Conservation (phyloP, 805 yeast genomes). For the Hanseniaspora nectarophila region DNA sequence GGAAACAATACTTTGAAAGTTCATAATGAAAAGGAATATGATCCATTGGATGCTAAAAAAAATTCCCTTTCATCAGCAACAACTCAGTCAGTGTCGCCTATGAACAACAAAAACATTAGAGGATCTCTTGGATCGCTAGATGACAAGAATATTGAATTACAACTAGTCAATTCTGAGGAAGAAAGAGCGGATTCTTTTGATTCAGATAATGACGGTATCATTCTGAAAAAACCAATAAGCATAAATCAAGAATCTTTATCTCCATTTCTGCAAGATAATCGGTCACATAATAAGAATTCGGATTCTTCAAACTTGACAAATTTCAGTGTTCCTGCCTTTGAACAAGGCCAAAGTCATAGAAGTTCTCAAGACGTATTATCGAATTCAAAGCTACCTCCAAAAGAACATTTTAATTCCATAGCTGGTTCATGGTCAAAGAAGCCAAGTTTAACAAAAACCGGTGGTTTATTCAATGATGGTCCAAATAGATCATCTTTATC, state of each 20-base stretch:
- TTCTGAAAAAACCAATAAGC: background rate
- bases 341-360: background rate
- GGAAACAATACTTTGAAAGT: background rate
- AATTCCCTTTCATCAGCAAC: background rate
- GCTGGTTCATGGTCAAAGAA: background rate
- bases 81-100: slow-evolving; percentile 5
- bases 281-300: background rate
- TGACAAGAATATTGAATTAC: background rate
- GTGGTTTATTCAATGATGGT: background rate
- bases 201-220: slow-evolving; percentile 13
- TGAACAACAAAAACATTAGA: background rate
- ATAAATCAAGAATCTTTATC: background rate
- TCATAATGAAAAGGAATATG: background rate
- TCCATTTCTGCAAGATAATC: background rate
- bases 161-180: background rate
- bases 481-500: background rate
- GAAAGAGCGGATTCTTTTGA: slow-evolving; percentile 13
- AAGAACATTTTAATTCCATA: background rate
- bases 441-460: background rate
- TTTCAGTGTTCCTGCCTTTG: background rate
- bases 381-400: background rate
- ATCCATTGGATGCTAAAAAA: slow-evolving; percentile 2
- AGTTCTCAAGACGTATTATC: background rate
- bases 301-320: background rate
- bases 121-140: background rate